Percentiles rank a stretch among this genome's conserved stretches.
Evolutionary conservation across 306 rosid genomes (phyloP).

Genomic region (Vigna nakashimae): DNA sequence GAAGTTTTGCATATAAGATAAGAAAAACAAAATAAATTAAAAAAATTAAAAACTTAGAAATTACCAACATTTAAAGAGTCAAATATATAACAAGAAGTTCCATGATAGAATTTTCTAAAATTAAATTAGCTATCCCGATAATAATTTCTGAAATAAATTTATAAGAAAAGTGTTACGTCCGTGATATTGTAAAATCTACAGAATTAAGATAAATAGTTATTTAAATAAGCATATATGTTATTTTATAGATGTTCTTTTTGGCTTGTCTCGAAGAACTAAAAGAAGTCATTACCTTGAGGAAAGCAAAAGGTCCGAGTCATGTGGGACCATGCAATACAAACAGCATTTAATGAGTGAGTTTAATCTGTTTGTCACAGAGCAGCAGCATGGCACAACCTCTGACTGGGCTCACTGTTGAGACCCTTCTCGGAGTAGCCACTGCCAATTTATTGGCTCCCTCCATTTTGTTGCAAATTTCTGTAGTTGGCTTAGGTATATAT

Average conservation of each 20-base stretch:
- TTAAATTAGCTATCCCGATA: no score
- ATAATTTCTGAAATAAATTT: no score
- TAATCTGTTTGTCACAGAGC: not conserved
- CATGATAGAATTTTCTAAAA: no score
- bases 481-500: not conserved
- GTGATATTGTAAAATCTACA: no score
- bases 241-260: not conserved
- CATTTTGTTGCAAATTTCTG: constrained; percentile 25
- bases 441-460: constrained; percentile 7
- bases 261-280: not conserved
- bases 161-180: no score
- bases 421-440: constrained; percentile 12
- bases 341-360: constrained; percentile 2
- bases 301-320: not conserved
- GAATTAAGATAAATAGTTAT: no score
- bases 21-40: no score
- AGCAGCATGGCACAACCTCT: not conserved
- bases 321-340: not conserved
- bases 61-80: no score
- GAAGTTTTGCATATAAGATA: no score
- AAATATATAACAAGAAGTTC: no score
- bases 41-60: no score
- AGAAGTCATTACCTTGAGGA: not conserved
- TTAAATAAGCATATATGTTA: no score
- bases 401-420: constrained; percentile 16